These are phyloP conservation scores for Tricharina praecox DNA, from an alignment of 495 filamentous ascomycete genomes.

Conservation along the genomic window DNA sequence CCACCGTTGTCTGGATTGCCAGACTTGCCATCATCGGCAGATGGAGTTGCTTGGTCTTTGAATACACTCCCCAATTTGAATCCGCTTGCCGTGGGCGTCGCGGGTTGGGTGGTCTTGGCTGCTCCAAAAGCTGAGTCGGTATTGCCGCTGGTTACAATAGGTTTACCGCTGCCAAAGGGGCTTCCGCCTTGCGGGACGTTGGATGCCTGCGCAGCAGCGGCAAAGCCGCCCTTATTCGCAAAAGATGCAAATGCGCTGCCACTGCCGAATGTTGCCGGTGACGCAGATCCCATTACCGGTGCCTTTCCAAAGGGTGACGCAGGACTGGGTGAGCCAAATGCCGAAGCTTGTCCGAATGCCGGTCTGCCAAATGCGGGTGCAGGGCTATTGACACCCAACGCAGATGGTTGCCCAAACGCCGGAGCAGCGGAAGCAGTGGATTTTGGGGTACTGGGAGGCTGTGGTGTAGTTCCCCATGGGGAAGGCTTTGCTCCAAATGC, in stretches of 20 bases:
- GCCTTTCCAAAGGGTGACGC: no score
- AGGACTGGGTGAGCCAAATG: no score
- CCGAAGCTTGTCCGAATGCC: conserved; percentile 2
- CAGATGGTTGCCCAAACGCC: conserved; percentile 18
- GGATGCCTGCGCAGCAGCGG: conserved; percentile 26
- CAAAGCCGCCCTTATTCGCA: conserved; percentile 42
- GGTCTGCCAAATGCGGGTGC: conserved; percentile 27
- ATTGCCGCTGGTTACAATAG: neutral
- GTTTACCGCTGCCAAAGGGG: neutral
- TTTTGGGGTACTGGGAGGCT: conserved; percentile 13
- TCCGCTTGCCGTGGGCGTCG: no score
- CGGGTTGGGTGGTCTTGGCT: neutral
- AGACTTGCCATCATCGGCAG: neutral
- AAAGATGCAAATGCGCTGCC: conserved; percentile 42
- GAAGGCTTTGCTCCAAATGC: neutral
- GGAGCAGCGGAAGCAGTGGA: conserved; percentile 25
- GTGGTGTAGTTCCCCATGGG: no score
- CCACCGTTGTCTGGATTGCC: neutral
- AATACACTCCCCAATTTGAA: conserved; percentile 1
- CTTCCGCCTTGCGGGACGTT: neutral
- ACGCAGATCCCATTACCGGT: no score
- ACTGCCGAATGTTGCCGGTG: conserved; percentile 23
- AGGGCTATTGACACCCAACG: conserved; percentile 11
- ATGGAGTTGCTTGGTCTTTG: neutral
- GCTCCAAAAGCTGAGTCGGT: neutral